Evolutionary conservation across 2,329 filamentous ascomycete genomes (phyloP).

Genomic region (Phialophora macrospora): DNA sequence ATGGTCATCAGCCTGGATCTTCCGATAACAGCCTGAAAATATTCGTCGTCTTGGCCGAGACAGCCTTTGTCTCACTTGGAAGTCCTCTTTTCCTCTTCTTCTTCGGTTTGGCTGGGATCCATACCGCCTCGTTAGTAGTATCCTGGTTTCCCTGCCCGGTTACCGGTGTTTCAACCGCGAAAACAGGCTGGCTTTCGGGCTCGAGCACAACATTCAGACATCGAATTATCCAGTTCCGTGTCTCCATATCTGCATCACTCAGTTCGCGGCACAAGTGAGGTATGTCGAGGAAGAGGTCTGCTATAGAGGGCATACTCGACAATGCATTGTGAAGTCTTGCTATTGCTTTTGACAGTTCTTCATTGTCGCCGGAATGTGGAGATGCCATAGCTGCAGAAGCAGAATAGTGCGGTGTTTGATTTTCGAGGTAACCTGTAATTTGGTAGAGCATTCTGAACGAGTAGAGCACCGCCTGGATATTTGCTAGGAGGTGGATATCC

Average conservation of each 20-base stretch:
- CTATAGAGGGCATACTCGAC: conserved; percentile 29
- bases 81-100: conserved; percentile 19
- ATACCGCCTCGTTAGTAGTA: conserved; percentile 1
- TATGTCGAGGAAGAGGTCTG: conserved; percentile 33
- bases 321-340: conserved; percentile 4
- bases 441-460: conserved; percentile 66
- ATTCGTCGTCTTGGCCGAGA: conserved; percentile 14
- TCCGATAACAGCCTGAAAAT: conserved; percentile 22
- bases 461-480: conserved; percentile 65
- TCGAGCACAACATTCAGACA: not conserved
- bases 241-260: conserved; percentile 8
- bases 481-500: conserved; percentile 65
- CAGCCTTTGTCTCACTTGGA: not conserved
- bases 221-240: conserved; percentile 4
- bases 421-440: conserved; percentile 20
- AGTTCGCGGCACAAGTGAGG: conserved; percentile 18
- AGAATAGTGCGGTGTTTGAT: not conserved
- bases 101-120: conserved; percentile 16
- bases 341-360: not conserved
- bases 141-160: not conserved
- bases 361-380: not conserved
- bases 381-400: not conserved
- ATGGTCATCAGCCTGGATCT: conserved; percentile 4
- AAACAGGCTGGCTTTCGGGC: not conserved
- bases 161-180: not conserved